Evolutionary conservation across 768 basidiomycete species (phyloP), one percentile per base, ranked within the genome.

Genomic region (Tricholoma saponaceum): DNA sequence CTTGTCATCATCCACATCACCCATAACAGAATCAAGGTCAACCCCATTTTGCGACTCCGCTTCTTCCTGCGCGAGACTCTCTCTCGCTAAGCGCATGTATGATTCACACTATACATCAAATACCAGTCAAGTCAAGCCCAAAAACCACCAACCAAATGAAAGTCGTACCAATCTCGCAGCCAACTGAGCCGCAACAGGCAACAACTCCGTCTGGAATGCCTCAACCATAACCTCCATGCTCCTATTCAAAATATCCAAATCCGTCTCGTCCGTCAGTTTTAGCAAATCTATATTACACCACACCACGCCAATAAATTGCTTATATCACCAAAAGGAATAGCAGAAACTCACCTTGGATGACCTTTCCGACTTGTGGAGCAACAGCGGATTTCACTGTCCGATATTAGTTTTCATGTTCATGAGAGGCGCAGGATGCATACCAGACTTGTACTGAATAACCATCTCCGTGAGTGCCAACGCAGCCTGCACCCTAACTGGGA

Each of bases 201-300:
- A 74, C 5, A 96, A 76, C 75, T 95, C 90, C 4, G 83, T 83
- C 66, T 90, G 86, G 82, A 91, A 96, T 41, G 83, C 82, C 62
- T 92, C 85, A 14, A 95, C 93, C 83, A 95, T 87, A 23, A 84
- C 82, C 64, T 92, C 89, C 87, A 93, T 92, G 65, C 87, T 83
- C 59, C 76, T 78, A 66, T 91, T 92, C 55, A 95, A 77, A 50
- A 91, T 80, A 67, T 95, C 92, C 44, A 96, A 74, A 68, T 95
- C 93, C 46, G 91, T 92, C 72, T 95, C 90, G 67, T 94, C 90
- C n/a, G 90, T 85, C 44, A 96, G 79, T 69, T 91, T 92, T 64
- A 95, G 80, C n/a, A 95, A 76, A 67, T 90, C 91, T 91, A 59
- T 30, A 43, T 55, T 46, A 16, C 22, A 25, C 23, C 26, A 44